phyloP scores from a whole-genome alignment of 306 rosid species.

The Vachellia pachyceras region DNA sequence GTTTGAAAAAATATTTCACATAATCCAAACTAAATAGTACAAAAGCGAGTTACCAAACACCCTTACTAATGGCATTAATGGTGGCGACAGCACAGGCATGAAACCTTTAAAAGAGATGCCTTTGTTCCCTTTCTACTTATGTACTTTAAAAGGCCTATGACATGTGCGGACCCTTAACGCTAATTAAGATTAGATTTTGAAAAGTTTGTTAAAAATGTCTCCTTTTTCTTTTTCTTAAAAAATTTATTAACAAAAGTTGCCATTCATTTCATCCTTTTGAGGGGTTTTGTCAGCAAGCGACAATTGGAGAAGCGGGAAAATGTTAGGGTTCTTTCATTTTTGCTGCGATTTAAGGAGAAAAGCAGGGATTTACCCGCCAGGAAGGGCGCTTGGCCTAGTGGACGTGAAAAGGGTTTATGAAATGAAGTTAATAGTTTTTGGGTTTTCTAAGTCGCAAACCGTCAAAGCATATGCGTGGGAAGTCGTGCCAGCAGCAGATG shows the following conservation, averaged over 20 bases:
- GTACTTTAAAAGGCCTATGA: constrained; percentile 54
- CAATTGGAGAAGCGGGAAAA: constrained; percentile 55
- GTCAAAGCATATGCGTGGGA: constrained; percentile 11
- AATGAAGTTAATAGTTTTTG: constrained; percentile 52
- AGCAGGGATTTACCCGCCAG: constrained; percentile 70
- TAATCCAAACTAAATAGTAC: too few species aligned
- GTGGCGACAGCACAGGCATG: constrained; percentile 40
- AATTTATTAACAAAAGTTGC: neutral
- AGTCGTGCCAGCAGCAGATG: constrained; percentile 49
- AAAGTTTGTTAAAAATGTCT: neutral
- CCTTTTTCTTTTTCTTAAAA: neutral
- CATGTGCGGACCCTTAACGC: constrained; percentile 23
- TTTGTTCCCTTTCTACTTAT: constrained; percentile 41
- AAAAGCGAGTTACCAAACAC: too few species aligned
- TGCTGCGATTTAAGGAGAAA: constrained; percentile 1
- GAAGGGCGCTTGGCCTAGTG: constrained; percentile 61
- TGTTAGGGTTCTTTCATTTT: constrained; percentile 18
- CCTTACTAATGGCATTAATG: too few species aligned
- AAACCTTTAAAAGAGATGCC: constrained; percentile 36
- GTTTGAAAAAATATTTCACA: too few species aligned
- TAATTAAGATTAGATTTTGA: constrained; percentile 27
- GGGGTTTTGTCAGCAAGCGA: constrained; percentile 21
- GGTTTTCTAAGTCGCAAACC: neutral
- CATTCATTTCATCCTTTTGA: constrained; percentile 43
- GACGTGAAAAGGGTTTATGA: constrained; percentile 74